Evolutionary conservation across 2,329 filamentous ascomycete genomes (phyloP).

Genomic region (Botrytis aclada): DNA sequence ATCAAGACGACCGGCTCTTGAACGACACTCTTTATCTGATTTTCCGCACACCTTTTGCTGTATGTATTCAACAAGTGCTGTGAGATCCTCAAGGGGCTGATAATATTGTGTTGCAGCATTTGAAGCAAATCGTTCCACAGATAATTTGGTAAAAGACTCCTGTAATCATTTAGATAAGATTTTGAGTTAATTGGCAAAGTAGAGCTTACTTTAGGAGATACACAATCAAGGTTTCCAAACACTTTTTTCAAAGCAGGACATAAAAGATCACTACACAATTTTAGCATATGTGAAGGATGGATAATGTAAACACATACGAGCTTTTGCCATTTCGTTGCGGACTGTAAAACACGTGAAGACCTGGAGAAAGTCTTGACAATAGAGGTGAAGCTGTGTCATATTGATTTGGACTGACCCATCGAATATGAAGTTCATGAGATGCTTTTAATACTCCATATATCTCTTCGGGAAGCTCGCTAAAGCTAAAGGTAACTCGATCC

Average conservation of each 20-base stretch:
- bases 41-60: slow-evolving; percentile 50
- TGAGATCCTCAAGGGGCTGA: slow-evolving; percentile 57
- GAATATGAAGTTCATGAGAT: slow-evolving; percentile 71
- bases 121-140: slow-evolving; percentile 59
- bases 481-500: slow-evolving; percentile 70
- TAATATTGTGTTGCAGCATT: slow-evolving; percentile 69
- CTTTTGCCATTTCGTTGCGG: slow-evolving; percentile 19
- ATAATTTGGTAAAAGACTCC: slow-evolving; percentile 61
- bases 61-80: slow-evolving; percentile 53
- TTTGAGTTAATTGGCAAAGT: background rate
- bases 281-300: slow-evolving; percentile 1
- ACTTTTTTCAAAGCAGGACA: slow-evolving; percentile 57
- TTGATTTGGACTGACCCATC: slow-evolving; percentile 64
- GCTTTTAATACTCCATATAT: slow-evolving; percentile 59
- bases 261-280: slow-evolving; percentile 44
- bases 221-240: slow-evolving; percentile 59
- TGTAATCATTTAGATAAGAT: slow-evolving; percentile 31
- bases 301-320: slow-evolving; percentile 19
- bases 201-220: slow-evolving; percentile 44
- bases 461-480: slow-evolving; percentile 71
- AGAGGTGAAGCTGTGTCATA: slow-evolving; percentile 67
- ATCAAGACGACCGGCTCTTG: slow-evolving; percentile 45
- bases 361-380: slow-evolving; percentile 70
- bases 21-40: slow-evolving; percentile 48
- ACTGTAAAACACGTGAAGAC: slow-evolving; percentile 72